phyloP scores from a whole-genome alignment of 768 basidiomycete genomes.

The Tricholoma saponaceum region DNA sequence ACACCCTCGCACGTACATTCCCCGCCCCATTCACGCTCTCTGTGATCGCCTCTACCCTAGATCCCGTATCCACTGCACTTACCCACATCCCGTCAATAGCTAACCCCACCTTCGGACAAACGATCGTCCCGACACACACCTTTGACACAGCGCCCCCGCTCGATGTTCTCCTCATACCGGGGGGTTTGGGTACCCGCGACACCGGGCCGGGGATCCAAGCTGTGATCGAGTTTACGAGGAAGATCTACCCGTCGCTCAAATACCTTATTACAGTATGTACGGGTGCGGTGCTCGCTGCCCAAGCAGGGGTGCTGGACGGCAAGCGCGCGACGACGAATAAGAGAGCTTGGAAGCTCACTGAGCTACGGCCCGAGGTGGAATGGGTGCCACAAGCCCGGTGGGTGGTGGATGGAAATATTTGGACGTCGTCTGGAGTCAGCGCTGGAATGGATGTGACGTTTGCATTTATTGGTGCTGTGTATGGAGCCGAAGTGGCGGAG shows the following conservation, averaged over 20 bases:
- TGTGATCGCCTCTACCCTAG: conserved; percentile 19
- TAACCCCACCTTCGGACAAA: conserved; percentile 6
- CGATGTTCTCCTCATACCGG: conserved; percentile 33
- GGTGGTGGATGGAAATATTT: conserved; percentile 45
- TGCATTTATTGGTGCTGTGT: conserved; percentile 32
- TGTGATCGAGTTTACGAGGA: conserved; percentile 26
- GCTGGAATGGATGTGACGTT: conserved; percentile 39
- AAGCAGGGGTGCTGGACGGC: conserved; percentile 38
- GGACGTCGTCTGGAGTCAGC: conserved; percentile 44
- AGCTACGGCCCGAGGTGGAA: conserved; percentile 26
- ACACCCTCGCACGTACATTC: conserved; percentile 15
- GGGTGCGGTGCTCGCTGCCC: too few species aligned
- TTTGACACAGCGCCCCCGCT: conserved; percentile 30
- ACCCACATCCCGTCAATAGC: not conserved
- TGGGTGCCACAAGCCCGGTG: conserved; percentile 44
- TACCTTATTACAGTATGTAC: too few species aligned
- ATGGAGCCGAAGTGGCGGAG: conserved; percentile 30
- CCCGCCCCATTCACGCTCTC: conserved; percentile 20
- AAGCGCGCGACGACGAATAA: conserved; percentile 44
- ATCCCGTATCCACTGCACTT: conserved; percentile 25
- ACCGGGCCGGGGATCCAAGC: conserved; percentile 17
- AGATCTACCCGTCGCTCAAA: conserved; percentile 30
- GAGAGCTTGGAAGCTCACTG: conserved; percentile 23
- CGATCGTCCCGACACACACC: conserved; percentile 37
- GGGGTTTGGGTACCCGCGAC: conserved; percentile 24